Conservation (phyloP, 306 rosid genomes). For the Elaeagnus macrophylla region DNA sequence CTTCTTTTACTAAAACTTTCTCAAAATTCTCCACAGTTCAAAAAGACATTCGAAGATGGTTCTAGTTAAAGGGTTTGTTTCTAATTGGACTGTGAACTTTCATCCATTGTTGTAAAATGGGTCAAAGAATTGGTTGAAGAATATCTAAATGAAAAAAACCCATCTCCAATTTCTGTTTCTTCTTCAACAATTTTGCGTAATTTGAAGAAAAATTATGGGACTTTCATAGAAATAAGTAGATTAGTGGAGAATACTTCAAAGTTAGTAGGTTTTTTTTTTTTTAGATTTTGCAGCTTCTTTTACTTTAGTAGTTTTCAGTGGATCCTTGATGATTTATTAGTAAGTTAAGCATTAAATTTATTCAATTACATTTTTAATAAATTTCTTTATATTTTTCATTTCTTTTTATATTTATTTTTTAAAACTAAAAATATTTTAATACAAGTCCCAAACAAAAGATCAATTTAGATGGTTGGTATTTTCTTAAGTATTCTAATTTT, state of each 20-base stretch:
- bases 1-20: slow-evolving; percentile 8
- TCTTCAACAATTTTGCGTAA: slow-evolving; percentile 25
- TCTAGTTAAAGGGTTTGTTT: slow-evolving; percentile 43
- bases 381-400: too few relatives aligned
- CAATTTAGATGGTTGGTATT: too few relatives aligned
- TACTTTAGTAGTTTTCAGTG: too few relatives aligned
- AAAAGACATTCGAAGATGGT: slow-evolving; percentile 20
- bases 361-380: too few relatives aligned
- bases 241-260: neutral
- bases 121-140: slow-evolving; percentile 66
- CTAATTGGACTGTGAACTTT: slow-evolving; percentile 51
- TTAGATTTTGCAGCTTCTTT: neutral
- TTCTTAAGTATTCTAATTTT: too few relatives aligned
- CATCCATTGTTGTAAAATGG: slow-evolving; percentile 65
- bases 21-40: neutral
- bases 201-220: slow-evolving; percentile 43
- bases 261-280: too few relatives aligned
- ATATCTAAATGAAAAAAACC: slow-evolving; percentile 29
- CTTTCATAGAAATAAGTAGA: slow-evolving; percentile 22
- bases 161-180: slow-evolving; percentile 21
- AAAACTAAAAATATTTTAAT: too few relatives aligned
- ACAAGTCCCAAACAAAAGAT: too few relatives aligned
- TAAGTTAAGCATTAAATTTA: too few relatives aligned
- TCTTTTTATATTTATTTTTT: too few relatives aligned
- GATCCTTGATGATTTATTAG: too few relatives aligned